A percentile compares a stretch with the other conserved stretches of the same genome.
These are phyloP conservation scores for Ustilago xerochloae DNA, from an alignment of 1,284 basidiomycete genomes.

Conservation along the genomic window DNA sequence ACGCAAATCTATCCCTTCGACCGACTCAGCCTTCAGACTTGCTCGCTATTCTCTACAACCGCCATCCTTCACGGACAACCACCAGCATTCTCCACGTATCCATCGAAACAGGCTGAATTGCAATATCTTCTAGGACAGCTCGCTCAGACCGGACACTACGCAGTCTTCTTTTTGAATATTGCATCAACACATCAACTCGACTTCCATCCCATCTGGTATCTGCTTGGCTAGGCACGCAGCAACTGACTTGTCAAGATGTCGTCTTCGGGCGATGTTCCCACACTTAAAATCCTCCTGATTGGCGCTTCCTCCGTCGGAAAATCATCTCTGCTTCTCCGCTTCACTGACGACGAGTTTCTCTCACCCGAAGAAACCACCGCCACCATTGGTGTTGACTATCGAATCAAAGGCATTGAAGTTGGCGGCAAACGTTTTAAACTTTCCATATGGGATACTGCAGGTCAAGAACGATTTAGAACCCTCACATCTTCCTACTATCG, in stretches of 20 bases:
- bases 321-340: constrained; percentile 86
- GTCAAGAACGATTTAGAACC: constrained; percentile 73
- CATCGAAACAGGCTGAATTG: too few species aligned
- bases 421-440: constrained; percentile 72
- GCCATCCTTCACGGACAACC: not conserved
- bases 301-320: constrained; percentile 90
- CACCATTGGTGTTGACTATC: constrained; percentile 80
- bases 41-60: not conserved
- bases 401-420: constrained; percentile 71
- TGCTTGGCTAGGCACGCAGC: not conserved
- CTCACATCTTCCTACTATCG: constrained; percentile 92
- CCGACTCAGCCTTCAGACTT: not conserved
- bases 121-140: too few species aligned
- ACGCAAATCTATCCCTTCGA: not conserved
- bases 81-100: not conserved
- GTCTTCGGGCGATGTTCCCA: constrained; percentile 53
- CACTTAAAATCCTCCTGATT: constrained; percentile 72
- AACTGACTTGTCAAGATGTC: constrained; percentile 14
- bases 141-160: too few species aligned
- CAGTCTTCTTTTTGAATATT: too few species aligned
- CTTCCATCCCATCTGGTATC: not conserved
- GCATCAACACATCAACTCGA: not conserved
- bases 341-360: constrained; percentile 96
- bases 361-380: constrained; percentile 93
- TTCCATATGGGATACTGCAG: constrained; percentile 72